Base-by-base conservation (phyloP, 768 basidiomycete species). In the Suillus sp. region DNA sequence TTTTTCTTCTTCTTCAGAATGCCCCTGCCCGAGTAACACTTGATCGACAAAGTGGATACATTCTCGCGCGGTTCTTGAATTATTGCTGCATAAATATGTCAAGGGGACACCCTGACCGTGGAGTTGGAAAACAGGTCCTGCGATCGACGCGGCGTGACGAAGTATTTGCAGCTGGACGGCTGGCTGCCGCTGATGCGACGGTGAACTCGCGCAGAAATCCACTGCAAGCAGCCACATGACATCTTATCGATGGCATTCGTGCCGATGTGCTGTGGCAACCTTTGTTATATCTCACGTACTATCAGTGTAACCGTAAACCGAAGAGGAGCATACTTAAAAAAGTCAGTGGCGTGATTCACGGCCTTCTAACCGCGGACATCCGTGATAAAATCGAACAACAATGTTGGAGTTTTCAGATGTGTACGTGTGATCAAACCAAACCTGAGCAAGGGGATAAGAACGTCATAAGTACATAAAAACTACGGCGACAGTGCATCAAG, bases 321-420 rank as follows among this genome's bases (percentile, higher is more conserved):
- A 57, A 57, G 37, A 56, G 56, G 32, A 22, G 3, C 35, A 35
- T 54, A 14, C 47, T 48, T 56, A 56, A 34, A 56, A 27, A 30
- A 22, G 9, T 14, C 16, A 32, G 18, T 32, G 42, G 42, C 51
- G 47, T 60, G 35, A 61, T 59, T 61, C 30, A 59, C 27, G 25
- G 32, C 57, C 45, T 30, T 47, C 69, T 53, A 69, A 75, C 73
- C 75, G 73, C 73, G 73, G 73, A 74, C 50, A 34, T 76, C 67
- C 73, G 73, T 30, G 32, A 61, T 27, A 51, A 56, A 61, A 51
- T 59, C 40, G 59, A 37, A 34, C 32, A 54, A 61, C 60, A 51
- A 25, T 13, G 35, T 30, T 30, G 11, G 13, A 1, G 50, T 32
- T 53, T 53, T 53, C 34, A 11, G 34, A 59, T 1, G 57, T 43